Evolutionary conservation across 345 rosid species (phyloP), one percentile per base, ranked within the genome.

Genomic region (Syzygium jambos): DNA sequence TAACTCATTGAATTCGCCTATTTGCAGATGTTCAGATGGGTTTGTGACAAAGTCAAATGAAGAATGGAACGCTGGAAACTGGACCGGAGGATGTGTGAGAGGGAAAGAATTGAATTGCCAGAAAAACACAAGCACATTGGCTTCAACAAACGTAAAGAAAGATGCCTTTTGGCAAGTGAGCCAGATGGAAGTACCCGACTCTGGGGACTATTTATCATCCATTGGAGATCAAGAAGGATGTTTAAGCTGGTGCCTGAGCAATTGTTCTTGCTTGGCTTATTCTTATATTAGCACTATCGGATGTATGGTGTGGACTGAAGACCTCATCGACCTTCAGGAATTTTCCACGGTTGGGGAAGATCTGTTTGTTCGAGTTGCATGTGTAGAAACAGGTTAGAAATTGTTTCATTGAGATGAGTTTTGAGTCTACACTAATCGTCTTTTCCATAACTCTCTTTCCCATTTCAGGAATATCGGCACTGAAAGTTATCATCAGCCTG

Each of bases 21-120:
- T 52, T 41, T 91, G 95, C 56, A 68, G 7, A 6, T 93, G 93
- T 41, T 56, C 90, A 21, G 85, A 84, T 0, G 93, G 93, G 30
- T 93, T 89, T 82, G 86, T 85, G 52, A 93, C 93, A 14, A 88
- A 84, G 61, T 84, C 59, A 15, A 8, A 9, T 0, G 27, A 51
- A 17, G 85, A 80, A 29, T 88, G 91, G 93, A 34, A 25, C 43
- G 52, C 43, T n/a, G 86, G 90, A 53, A 88, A 85, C 51, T 85
- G 89, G 53, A 78, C 90, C 4, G 89, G 84, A 22, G 91, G 92
- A 7, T 92, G 92, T 61, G 82, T 30, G 5, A 89, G 90, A 87
- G 85, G 55, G 41, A 54, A 7, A 3, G 51, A 51, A 23, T n/a
- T 84, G 52, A 16, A 21, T 59, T 88, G 57, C 86, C 88, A 43